A percentile compares a stretch with the other conserved stretches of the same genome.
Evolutionary conservation across 768 basidiomycete species (phyloP).

Genomic region (Serendipita vermifera): DNA sequence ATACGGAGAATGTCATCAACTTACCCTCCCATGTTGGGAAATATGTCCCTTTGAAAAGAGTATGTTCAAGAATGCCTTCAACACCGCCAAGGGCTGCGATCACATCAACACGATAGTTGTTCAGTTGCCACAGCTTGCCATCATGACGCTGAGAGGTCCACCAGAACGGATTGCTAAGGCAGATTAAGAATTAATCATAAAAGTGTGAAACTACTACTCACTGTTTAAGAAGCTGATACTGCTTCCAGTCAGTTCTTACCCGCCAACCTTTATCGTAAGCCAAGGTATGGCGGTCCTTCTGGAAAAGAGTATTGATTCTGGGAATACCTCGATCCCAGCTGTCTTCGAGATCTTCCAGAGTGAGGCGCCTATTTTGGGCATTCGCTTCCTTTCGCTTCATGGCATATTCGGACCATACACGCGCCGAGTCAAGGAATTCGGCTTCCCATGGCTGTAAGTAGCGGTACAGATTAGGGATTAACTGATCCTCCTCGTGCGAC

Average conservation of each 20-base stretch:
- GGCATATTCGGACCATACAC: conserved; percentile 98
- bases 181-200: conserved; percentile 9
- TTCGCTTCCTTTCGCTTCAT: conserved; percentile 99
- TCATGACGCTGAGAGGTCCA: conserved; percentile 98
- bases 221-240: conserved; percentile 89
- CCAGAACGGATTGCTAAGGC: conserved; percentile 84
- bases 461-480: conserved; percentile 95
- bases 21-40: conserved; percentile 94
- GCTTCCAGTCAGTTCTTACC: conserved; percentile 95
- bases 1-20: conserved; percentile 12
- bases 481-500: conserved; percentile 88
- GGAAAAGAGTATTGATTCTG: conserved; percentile 97
- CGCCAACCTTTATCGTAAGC: conserved; percentile 99
- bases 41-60: conserved; percentile 93
- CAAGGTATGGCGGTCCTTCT: conserved; percentile 95
- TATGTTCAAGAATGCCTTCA: conserved; percentile 92
- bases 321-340: conserved; percentile 99
- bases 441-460: conserved; percentile 97
- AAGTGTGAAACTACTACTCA: conserved; percentile 26
- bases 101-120: conserved; percentile 97
- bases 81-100: conserved; percentile 97
- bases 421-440: conserved; percentile 93
- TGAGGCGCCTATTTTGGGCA: conserved; percentile 91
- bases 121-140: conserved; percentile 91
- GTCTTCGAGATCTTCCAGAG: conserved; percentile 94